phyloP scores from a whole-genome alignment of 2,329 filamentous ascomycete species.

The Colletotrichum sp. region DNA sequence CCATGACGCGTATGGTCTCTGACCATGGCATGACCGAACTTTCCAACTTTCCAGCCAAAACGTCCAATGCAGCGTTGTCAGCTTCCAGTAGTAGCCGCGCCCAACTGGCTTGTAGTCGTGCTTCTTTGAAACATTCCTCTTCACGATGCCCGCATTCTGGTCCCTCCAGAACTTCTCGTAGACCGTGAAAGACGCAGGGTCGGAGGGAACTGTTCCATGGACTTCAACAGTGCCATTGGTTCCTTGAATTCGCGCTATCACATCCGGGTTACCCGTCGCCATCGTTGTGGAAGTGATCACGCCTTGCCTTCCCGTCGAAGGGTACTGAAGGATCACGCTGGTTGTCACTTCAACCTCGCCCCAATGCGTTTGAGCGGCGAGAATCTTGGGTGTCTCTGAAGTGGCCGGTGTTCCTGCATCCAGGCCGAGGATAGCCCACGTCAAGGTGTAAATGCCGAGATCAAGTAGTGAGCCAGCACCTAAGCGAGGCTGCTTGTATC shows the following conservation, averaged over 20 bases:
- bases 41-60: slow-evolving; percentile 39
- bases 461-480: slow-evolving; percentile 47
- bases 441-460: slow-evolving; percentile 47
- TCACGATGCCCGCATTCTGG: slow-evolving; percentile 21
- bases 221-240: slow-evolving; percentile 38
- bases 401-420: slow-evolving; percentile 22
- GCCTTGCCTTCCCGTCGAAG: slow-evolving; percentile 38
- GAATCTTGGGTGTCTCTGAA: slow-evolving; percentile 34
- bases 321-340: slow-evolving; percentile 42
- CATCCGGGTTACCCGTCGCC: slow-evolving; percentile 22
- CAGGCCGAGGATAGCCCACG: slow-evolving; percentile 40
- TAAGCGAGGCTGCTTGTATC: slow-evolving; percentile 39
- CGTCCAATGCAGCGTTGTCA: slow-evolving; percentile 44
- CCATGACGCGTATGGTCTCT: slow-evolving; percentile 49
- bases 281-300: slow-evolving; percentile 43
- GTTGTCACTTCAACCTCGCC: slow-evolving; percentile 38
- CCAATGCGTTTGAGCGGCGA: slow-evolving; percentile 36
- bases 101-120: slow-evolving; percentile 36
- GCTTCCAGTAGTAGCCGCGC: slow-evolving; percentile 49
- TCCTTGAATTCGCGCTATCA: slow-evolving; percentile 43
- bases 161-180: slow-evolving; percentile 21
- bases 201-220: slow-evolving; percentile 34
- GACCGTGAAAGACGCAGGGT: slow-evolving; percentile 39
- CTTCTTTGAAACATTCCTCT: slow-evolving; percentile 30
- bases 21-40: slow-evolving; percentile 47